These are phyloP conservation scores for Claviceps citrina DNA, from an alignment of 2,329 filamentous ascomycete species.

Conservation along the genomic window DNA sequence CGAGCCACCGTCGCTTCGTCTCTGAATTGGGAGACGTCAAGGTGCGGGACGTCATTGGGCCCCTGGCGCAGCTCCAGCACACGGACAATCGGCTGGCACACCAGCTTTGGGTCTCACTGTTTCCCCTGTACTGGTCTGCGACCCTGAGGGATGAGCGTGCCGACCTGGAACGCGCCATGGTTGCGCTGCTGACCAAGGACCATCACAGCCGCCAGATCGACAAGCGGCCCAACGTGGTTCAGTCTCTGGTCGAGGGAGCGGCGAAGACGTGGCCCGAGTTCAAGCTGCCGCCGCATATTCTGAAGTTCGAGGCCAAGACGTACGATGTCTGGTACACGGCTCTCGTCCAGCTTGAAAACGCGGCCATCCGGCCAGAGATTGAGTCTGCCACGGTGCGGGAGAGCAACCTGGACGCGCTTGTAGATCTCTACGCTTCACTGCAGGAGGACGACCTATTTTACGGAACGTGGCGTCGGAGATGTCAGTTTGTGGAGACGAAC, in stretches of 20 bases:
- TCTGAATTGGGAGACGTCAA: conserved; percentile 72
- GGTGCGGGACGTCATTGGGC: conserved; percentile 76
- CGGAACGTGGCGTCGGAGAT: conserved; percentile 86
- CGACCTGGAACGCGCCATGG: conserved; percentile 81
- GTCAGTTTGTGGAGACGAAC: conserved; percentile 95
- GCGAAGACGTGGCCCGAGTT: conserved; percentile 73
- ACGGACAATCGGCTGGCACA: conserved; percentile 68
- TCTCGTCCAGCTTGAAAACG: conserved; percentile 75
- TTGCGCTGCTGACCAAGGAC: conserved; percentile 83
- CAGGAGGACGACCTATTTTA: conserved; percentile 97
- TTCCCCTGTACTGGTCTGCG: conserved; percentile 87
- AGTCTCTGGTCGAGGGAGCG: conserved; percentile 77
- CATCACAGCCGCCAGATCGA: conserved; percentile 91
- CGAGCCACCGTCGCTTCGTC: conserved; percentile 68
- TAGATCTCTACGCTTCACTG: conserved; percentile 77
- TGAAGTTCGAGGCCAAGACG: conserved; percentile 87
- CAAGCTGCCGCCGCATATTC: conserved; percentile 85
- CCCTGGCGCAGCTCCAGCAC: conserved; percentile 83
- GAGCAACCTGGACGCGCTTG: conserved; percentile 89
- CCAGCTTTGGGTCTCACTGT: conserved; percentile 78
- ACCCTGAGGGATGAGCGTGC: conserved; percentile 73
- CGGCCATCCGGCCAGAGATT: conserved; percentile 66
- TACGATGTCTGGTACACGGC: conserved; percentile 98
- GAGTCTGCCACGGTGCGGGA: conserved; percentile 77
- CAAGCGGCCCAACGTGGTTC: conserved; percentile 86